These are phyloP conservation scores for Galerina marginata DNA, from an alignment of 768 basidiomycete species.

Conservation along the genomic window DNA sequence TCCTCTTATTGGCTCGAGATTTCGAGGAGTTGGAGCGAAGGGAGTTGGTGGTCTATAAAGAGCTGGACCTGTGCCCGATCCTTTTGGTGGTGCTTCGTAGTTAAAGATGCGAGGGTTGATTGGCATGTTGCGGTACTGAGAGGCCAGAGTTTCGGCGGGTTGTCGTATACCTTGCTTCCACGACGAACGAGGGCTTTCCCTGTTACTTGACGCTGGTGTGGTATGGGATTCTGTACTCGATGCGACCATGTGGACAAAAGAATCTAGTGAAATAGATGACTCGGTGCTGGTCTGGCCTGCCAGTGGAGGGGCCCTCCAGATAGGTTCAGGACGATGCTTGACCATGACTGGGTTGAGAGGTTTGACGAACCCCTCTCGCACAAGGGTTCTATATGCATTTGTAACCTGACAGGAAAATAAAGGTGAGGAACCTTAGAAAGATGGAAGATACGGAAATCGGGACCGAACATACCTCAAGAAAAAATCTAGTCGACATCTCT, in stretches of 20 bases:
- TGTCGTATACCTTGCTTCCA: slow-evolving; percentile 28
- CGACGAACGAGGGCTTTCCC: slow-evolving; percentile 24
- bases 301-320: slow-evolving; percentile 24
- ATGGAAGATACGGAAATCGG: slow-evolving; percentile 15
- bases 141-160: slow-evolving; percentile 23
- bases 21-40: slow-evolving; percentile 17
- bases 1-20: slow-evolving; percentile 4
- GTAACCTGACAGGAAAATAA: slow-evolving; percentile 45
- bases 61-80: slow-evolving; percentile 19
- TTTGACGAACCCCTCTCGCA: slow-evolving; percentile 41
- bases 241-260: slow-evolving; percentile 34
- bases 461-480: slow-evolving; percentile 54
- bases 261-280: slow-evolving; percentile 33
- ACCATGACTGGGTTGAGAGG: slow-evolving; percentile 20
- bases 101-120: slow-evolving; percentile 20
- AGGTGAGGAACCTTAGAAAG: not conserved
- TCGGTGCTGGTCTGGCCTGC: slow-evolving; percentile 28
- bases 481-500: slow-evolving; percentile 57
- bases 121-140: slow-evolving; percentile 22
- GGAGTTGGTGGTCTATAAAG: slow-evolving; percentile 18
- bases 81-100: slow-evolving; percentile 25
- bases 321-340: slow-evolving; percentile 12
- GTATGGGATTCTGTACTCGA: slow-evolving; percentile 34
- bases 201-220: slow-evolving; percentile 35
- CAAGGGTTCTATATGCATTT: slow-evolving; percentile 59